Evolutionary conservation across 169 alveolate genomes (phyloP), one percentile per base, ranked within the genome.

Genomic region (Babesia bigemina): DNA sequence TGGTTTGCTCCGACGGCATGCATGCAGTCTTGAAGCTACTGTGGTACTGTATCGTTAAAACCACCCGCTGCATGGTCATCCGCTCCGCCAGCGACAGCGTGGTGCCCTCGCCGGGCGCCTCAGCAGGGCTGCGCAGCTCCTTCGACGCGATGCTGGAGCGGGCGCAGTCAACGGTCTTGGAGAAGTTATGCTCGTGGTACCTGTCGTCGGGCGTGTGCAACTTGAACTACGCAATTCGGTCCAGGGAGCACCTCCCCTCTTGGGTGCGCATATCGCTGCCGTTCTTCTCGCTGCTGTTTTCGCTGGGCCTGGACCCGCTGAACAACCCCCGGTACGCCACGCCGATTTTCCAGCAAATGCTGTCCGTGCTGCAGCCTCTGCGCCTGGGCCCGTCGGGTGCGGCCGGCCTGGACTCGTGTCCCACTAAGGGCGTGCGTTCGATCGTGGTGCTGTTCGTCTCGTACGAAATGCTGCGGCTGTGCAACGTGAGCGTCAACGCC

Each of bases 181-280:
- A 81, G 74, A 70, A 52, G 52, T 21, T 81, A 9, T 81, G 85
- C 57, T 56, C 28, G 60, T 81, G 88, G 88, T 81, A 81, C 59
- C 56, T 81, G 44, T 50, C 61, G 19, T 69, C 83, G 7, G 88
- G 88, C 12, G 57, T 81, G 19, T 59, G 73, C 28, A 47, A 33
- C 29, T 17, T 81, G 47, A 85, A 81, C 13, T 42, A 44, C 49
- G 57, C 88, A 7, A 81, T 49, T 26, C 42, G 33, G 14, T n/a
- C n/a, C 9, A 44, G 50, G 4, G 74, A 17, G 29, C 59, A 66
- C 45, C 19, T 74, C 26, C 58, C 67, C 39, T 63, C 65, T 14
- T 81, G 88, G 88, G 60, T 70, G 19, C 74, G 85, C n/a, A 63
- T 81, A 4, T 72, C 85, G 26, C 69, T 81, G 21, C 76, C 88